Evolutionary conservation across 164 flowering plant species (phyloP), one percentile per base, ranked within the genome.

Genomic region (Magnolia sinica): DNA sequence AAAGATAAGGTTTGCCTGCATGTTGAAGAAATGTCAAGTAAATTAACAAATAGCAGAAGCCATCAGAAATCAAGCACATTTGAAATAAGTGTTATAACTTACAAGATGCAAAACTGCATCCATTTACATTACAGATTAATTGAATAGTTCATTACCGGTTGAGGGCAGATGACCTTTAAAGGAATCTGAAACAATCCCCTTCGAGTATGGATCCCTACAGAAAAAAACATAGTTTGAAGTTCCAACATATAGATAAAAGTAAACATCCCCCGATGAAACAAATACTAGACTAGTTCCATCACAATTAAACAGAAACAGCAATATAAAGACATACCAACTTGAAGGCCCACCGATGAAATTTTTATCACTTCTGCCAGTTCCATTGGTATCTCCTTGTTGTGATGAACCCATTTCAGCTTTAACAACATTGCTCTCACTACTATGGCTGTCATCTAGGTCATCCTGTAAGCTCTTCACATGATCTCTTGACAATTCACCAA

Each of bases 151-250:
- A 58, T 50, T 88, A 92, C 98, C 97, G 74, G 79, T 84, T 68
- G 87, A 85, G 79, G 89, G 89, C 50, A 86, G 77, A 76, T 90
- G 81, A 64, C 84, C 83, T 79, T 84, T 89, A 49, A 90, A 79
- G 72, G 81, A 84, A 77, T 87, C 88, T 50, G 84, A 51, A 73
- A 87, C 86, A 74, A 90, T 81, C 55, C 94, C 92, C 78, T 82
- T 83, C 1, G 97, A 87, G 77, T 88, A 88, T 64, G 95, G 97
- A 86, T 91, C 94, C 98, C 98, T 95, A 85, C 73, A 74, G 67
- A 49, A 59, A 63, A 63, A 71, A 9, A 66, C 61, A 22, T n/a
- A 71, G 71, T 9, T 58, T 16, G 59, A 73, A 74, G 1, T 68
- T 55, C 37, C 31, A 58, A 13, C 37, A 63, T 63, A 3, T 72